phyloP scores from a whole-genome alignment of 768 basidiomycete genomes.

The Termitomyces sp. region DNA sequence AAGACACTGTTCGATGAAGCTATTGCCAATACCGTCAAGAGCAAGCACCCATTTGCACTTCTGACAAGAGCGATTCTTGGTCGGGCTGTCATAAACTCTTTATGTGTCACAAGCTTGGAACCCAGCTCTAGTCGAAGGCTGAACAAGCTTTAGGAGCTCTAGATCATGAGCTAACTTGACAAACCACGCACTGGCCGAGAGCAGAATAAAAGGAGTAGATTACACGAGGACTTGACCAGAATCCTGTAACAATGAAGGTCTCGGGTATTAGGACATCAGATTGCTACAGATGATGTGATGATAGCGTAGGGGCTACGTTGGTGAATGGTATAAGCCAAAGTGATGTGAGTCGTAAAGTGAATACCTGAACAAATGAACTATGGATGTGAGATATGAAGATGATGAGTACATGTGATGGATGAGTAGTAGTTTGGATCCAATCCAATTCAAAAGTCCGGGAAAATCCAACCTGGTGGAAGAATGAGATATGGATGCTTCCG shows the following conservation, averaged over 20 bases:
- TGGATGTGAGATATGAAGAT: slow-evolving; percentile 15
- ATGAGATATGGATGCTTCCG: slow-evolving; percentile 74
- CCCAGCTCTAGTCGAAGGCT: background rate
- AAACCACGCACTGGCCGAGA: background rate
- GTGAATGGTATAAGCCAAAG: slow-evolving; percentile 20
- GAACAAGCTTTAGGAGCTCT: background rate
- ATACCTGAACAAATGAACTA: slow-evolving; percentile 14
- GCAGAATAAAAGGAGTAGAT: background rate
- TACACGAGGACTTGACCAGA: slow-evolving; percentile 8
- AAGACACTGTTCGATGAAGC: no score
- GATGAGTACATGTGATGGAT: slow-evolving; percentile 20
- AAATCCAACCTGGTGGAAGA: slow-evolving; percentile 70
- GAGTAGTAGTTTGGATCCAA: slow-evolving; percentile 23
- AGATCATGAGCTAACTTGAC: background rate
- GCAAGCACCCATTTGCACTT: background rate
- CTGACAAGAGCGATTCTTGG: background rate
- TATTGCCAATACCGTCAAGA: background rate
- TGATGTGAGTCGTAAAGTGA: slow-evolving; percentile 11
- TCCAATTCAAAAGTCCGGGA: slow-evolving; percentile 56
- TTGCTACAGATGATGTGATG: slow-evolving; percentile 31
- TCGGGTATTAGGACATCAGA: slow-evolving; percentile 30
- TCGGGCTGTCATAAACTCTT: background rate
- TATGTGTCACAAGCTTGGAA: background rate
- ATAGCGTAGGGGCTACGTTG: slow-evolving; percentile 32
- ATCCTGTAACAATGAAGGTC: slow-evolving; percentile 22